Evolutionary conservation across 179 eudicot genomes (phyloP).

Genomic region (Drosera spatulata): DNA sequence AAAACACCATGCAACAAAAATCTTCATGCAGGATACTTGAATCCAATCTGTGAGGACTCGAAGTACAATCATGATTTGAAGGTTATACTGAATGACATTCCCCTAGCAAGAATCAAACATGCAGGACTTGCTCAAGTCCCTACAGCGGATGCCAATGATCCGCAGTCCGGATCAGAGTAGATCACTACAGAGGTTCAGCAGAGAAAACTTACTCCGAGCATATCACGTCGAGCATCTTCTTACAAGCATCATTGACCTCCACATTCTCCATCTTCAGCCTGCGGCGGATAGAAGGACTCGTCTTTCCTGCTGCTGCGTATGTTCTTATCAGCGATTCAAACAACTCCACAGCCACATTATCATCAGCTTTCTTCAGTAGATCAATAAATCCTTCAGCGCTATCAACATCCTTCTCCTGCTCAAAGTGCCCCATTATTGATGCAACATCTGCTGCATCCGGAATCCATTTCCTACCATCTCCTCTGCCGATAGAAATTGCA

Average conservation of each 20-base stretch:
- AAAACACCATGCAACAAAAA: too few relatives aligned
- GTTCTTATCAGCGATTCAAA: constrained; percentile 66
- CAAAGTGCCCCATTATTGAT: constrained; percentile 53
- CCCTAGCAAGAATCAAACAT: too few relatives aligned
- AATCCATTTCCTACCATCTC: constrained; percentile 64
- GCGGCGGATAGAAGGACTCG: constrained; percentile 51
- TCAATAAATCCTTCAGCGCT: constrained; percentile 72
- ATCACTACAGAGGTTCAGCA: too few relatives aligned
- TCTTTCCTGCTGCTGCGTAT: constrained; percentile 63
- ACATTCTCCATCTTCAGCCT: constrained; percentile 88
- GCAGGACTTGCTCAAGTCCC: too few relatives aligned
- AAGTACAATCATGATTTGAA: too few relatives aligned
- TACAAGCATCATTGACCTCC: constrained; percentile 60
- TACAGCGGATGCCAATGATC: too few relatives aligned
- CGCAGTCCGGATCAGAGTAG: too few relatives aligned
- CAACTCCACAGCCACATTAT: constrained; percentile 31
- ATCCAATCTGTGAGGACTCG: too few relatives aligned
- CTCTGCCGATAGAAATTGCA: constrained; percentile 19
- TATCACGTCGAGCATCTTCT: constrained; percentile 51
- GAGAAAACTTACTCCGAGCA: constrained; percentile 31
- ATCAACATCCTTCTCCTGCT: constrained; percentile 64
- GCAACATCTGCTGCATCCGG: constrained; percentile 31
- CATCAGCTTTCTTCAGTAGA: constrained; percentile 39
- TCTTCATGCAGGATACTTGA: too few relatives aligned
- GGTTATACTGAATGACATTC: too few relatives aligned